Base-by-base conservation (phyloP, 305 asterid genomes). In the Fraxinus velutina region DNA sequence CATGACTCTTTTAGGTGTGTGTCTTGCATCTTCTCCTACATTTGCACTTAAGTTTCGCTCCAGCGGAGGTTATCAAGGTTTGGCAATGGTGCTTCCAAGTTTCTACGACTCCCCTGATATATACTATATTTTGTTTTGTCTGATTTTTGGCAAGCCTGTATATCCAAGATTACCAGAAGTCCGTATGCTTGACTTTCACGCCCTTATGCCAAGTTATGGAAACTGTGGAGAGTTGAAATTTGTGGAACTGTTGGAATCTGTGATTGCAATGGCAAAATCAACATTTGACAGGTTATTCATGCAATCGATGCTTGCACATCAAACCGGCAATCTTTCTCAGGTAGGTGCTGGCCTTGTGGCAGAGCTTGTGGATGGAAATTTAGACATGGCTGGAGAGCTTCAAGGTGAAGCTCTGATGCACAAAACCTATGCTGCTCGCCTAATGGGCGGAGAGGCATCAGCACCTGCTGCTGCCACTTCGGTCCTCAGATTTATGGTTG, bases 351-450 rank as follows among this genome's bases (percentile, higher is more conserved):
- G 99, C 88, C 92, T 93, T 89, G 98, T 92, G 81, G 98, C 98
- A 39, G 98, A 96, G 89, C 96, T 96, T 82, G 97, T 92, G 57
- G 99, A 90, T 78, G 97, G 90, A 84, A 82, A 90, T 86, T 85
- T 91, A 64, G 98, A 94, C 88, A 87, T 92, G 89, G 90, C 96
- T 78, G 99, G 98, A 80, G 98, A 96, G 86, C 97, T 96, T 87
- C 98, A 93, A 87, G 98, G 99, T 78, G 99, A 96, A 91, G 99
- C 99, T 79, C 89, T 96, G 86, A 95, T 96, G 97, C 99, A 96
- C 90, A 96, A 96, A 87, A 94, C 98, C 78, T 96, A 96, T 89
- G 99, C 99, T 44, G 99, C 99, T 79, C 98, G 99, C 80, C 91
- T 96, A 86, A 93, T 96, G 98, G 98, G 99, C 39, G 99, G 99